Base-by-base conservation (phyloP, 1,139 yeast genomes). In the Yueomyces sp. region DNA sequence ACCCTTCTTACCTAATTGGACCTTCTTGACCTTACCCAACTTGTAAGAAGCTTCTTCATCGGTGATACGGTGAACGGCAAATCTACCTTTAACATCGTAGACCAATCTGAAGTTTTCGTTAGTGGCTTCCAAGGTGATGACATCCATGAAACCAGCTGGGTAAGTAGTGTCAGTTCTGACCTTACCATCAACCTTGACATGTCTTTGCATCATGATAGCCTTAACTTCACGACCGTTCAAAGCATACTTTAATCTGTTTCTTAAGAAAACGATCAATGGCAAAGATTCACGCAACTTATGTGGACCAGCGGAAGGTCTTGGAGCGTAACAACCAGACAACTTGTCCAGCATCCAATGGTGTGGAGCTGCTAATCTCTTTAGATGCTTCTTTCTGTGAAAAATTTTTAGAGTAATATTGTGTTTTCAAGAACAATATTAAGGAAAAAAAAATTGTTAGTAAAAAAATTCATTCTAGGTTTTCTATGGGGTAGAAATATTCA, bases 321-420 rank as follows among this genome's bases (percentile, higher is more conserved):
- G 98, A 60, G 98, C 98, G 72, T 91, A 91, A 68, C 87, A 78
- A 69, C 99, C 99, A 71, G 96, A 84, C 77, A 93, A 79, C 78
- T 93, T 93, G 95, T 91, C 98, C 80, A 93, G 84, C 95, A 93
- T 85, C 98, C 98, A 93, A 83, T 93, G 98, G 78, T 89, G 83
- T 78, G 99, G 99, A 70, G 96, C 96, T 70, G 95, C 95, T 73
- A 86, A 80, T 78, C 96, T 84, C 82, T 86, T 86, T 73, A 87
- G 78, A 71, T 87, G 96, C 81, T 87, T 87, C 89, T 86, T 86
- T 76, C 80, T 75, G 58, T 41, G 47, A 3, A 19, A 34, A 40
- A 8, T 27, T 38, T 32, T 44, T 42, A 39, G 36, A 37, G 37
- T 32, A 11, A 19, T 30, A 36, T 27, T 32, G 28, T 9, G 28